Evolutionary conservation across 441 rosid genomes (phyloP).

Genomic region (Geranium incanum): DNA sequence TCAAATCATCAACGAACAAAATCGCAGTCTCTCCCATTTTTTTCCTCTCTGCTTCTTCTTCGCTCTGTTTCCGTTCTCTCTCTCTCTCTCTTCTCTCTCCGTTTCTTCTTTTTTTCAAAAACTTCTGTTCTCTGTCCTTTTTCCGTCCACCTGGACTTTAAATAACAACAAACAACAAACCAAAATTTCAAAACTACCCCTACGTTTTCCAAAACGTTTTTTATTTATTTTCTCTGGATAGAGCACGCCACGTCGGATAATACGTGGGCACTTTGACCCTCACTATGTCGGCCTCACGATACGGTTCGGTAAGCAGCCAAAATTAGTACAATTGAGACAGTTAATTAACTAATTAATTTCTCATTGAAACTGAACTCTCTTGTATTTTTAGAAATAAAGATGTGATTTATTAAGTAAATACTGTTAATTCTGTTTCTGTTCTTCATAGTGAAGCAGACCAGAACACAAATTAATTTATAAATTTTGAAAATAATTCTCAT

Average conservation of each 20-base stretch:
- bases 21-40: constrained; percentile 45
- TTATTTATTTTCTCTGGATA: background rate
- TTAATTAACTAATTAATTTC: too few relatives aligned
- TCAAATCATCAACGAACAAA: constrained; percentile 39
- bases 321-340: background rate
- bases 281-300: background rate
- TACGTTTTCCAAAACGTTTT: background rate
- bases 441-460: too few relatives aligned
- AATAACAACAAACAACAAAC: constrained; percentile 5
- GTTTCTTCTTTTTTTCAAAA: constrained; percentile 1
- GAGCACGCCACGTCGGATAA: background rate
- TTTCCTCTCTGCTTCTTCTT: background rate
- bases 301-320: background rate
- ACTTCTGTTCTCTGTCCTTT: constrained; percentile 7
- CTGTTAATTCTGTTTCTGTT: too few relatives aligned
- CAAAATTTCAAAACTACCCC: constrained; percentile 36
- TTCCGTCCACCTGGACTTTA: constrained; percentile 15
- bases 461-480: too few relatives aligned
- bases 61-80: background rate
- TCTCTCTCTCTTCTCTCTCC: background rate
- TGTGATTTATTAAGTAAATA: too few relatives aligned
- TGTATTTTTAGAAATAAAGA: too few relatives aligned
- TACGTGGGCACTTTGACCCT: background rate
- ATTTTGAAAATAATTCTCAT: too few relatives aligned
- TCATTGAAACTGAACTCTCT: too few relatives aligned